A percentile compares a stretch with the other conserved stretches of the same genome.
These are phyloP conservation scores for Leccinum olivaceopallidum DNA, from an alignment of 768 basidiomycete genomes.

Conservation along the genomic window DNA sequence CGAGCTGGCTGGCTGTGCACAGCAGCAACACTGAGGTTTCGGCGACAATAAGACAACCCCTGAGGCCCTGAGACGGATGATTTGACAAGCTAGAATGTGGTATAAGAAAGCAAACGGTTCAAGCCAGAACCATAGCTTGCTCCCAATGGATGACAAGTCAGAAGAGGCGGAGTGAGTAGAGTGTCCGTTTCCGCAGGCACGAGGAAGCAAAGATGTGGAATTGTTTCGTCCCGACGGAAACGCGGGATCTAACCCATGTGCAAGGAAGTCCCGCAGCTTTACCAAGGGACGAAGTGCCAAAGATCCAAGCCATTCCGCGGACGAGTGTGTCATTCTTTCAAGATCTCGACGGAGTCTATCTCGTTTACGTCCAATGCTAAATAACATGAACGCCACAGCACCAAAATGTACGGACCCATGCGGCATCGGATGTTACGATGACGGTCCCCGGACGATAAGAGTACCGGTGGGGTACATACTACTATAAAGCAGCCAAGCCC, in stretches of 20 bases:
- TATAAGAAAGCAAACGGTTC: not conserved
- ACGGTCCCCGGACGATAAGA: not conserved
- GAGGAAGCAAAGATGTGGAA: not conserved
- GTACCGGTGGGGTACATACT: not conserved
- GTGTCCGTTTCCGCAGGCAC: not conserved
- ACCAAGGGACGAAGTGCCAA: not conserved
- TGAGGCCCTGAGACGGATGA: not conserved
- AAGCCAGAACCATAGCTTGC: not conserved
- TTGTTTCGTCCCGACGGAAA: not conserved
- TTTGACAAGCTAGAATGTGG: not conserved
- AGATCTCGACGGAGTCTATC: not conserved
- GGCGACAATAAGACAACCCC: not conserved
- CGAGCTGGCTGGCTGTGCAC: not conserved
- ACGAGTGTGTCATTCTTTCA: not conserved
- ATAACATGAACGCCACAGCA: not conserved
- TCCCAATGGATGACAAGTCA: not conserved
- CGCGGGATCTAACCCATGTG: not conserved
- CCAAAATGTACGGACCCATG: not conserved
- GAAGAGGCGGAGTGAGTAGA: not conserved
- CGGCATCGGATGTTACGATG: slow-evolving; percentile 5
- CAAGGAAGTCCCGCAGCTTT: not conserved
- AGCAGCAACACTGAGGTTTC: not conserved
- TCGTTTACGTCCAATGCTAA: not conserved
- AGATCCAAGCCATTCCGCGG: not conserved
- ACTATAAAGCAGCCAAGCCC: slow-evolving; percentile 14